Evolutionary conservation across 805 yeast species (phyloP).

Genomic region (Wickerhamiella lipophila): DNA sequence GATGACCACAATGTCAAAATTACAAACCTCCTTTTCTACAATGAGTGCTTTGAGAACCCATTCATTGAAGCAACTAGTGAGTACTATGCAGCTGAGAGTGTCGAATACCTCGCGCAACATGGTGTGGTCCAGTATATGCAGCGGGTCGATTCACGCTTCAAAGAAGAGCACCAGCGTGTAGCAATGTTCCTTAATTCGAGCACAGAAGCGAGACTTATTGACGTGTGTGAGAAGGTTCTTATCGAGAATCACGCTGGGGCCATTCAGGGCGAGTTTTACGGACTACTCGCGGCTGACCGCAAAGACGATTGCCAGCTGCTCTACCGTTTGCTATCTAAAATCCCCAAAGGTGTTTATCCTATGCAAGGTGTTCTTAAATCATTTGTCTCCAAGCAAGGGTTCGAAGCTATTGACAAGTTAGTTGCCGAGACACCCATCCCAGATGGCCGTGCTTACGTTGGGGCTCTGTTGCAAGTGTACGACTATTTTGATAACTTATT

Average conservation of each 20-base stretch:
- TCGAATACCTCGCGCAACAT: constrained; percentile 50
- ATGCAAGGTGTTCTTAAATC: constrained; percentile 59
- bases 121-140: constrained; percentile 84
- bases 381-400: constrained; percentile 57
- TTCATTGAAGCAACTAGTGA: constrained; percentile 47
- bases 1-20: constrained; percentile 83
- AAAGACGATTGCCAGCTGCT: constrained; percentile 63
- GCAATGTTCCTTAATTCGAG: constrained; percentile 73
- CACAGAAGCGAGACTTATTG: constrained; percentile 64
- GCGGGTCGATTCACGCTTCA: constrained; percentile 69
- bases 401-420: constrained; percentile 46
- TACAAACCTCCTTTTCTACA: constrained; percentile 68
- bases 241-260: constrained; percentile 66
- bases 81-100: constrained; percentile 59
- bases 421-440: constrained; percentile 31
- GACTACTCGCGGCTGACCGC: constrained; percentile 61
- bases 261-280: constrained; percentile 63
- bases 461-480: constrained; percentile 60
- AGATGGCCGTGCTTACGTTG: constrained; percentile 70
- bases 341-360: constrained; percentile 66
- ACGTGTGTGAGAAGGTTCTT: constrained; percentile 59
- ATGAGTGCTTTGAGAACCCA: constrained; percentile 61
- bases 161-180: constrained; percentile 71
- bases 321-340: constrained; percentile 62
- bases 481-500: constrained; percentile 55